These are phyloP conservation scores for Solanum ahanhuiri DNA, from an alignment of 257 asterid species.

Conservation along the genomic window DNA sequence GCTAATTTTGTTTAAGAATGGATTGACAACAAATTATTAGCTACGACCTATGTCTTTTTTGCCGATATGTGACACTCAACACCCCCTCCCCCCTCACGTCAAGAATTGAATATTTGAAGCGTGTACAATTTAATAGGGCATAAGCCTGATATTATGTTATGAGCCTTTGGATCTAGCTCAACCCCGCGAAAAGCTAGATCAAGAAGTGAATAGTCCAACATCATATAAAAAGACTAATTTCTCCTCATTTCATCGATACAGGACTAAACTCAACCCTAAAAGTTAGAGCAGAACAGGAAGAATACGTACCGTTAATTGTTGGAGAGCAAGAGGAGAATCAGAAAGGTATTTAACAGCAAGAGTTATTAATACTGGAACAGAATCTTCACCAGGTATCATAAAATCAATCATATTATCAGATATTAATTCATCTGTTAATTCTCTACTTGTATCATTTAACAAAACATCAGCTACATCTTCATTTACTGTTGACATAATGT, in stretches of 20 bases:
- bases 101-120: background rate
- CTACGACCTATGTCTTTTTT: too few species aligned
- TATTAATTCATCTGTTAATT: constrained; percentile 55
- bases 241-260: background rate
- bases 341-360: constrained; percentile 80
- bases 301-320: constrained; percentile 44
- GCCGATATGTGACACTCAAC: background rate
- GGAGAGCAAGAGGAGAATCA: constrained; percentile 61
- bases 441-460: constrained; percentile 38
- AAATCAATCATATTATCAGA: constrained; percentile 77
- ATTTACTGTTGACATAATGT: background rate
- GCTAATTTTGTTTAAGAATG: background rate
- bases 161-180: background rate
- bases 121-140: background rate
- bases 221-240: background rate
- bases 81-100: background rate
- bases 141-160: background rate
- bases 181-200: too few species aligned
- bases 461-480: constrained; percentile 66
- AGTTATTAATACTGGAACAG: constrained; percentile 82
- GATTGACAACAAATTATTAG: background rate
- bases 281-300: background rate
- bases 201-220: background rate
- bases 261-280: accelerated
- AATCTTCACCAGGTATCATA: constrained; percentile 97